Base-by-base conservation (phyloP, 2,329 filamentous ascomycete genomes). In the Alternaria metachromatica region DNA sequence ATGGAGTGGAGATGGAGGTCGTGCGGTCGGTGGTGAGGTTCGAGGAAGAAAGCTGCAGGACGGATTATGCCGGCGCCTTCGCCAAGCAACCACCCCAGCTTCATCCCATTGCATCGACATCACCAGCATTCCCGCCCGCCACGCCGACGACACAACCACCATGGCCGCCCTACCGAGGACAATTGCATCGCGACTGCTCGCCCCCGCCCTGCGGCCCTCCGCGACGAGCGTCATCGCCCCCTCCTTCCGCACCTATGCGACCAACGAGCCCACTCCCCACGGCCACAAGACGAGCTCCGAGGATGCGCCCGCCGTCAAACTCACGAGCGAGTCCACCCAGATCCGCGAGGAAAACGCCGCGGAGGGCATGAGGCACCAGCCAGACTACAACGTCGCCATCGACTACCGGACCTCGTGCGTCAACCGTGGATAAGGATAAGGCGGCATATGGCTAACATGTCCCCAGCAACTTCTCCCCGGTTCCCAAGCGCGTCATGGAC, bases 391-490 rank as follows among this genome's bases (percentile, higher is more conserved):
- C 70, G 91, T 90, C 46, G 89, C 89, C 55, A 87, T 92, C 73
- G 95, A 98, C 82, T 94, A 94, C 82, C 92, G 92, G 67, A 96
- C 93, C 69, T 97, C 94, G 94, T 97, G 87, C 79, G 90, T 75
- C 66, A 23, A 28, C 8, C 46, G 12, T 15, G 12, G 58, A 28
- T 18, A 9, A 44, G 54, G 15, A 49, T 28, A 55, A 15, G 50
- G 33, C 49, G 43, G 51, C 57, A 59, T 18, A 25, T 25, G 58
- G 60, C 75, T 80, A 63, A 80, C 68, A 49, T 46, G 28, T 61
- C 37, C 44, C 49, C 77, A 97, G 95, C 64, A 90, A 89, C 77
- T 99, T 93, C 82, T 97, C 95, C 2, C 96, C 95, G 20, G 89
- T 97, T 21, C 95, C 96, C 62, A 94, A 92, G 84, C 87, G 90